A percentile compares a stretch with the other conserved stretches of the same genome.
Conservation (phyloP, 129 eudicot genomes). For the Tagetes patula region DNA sequence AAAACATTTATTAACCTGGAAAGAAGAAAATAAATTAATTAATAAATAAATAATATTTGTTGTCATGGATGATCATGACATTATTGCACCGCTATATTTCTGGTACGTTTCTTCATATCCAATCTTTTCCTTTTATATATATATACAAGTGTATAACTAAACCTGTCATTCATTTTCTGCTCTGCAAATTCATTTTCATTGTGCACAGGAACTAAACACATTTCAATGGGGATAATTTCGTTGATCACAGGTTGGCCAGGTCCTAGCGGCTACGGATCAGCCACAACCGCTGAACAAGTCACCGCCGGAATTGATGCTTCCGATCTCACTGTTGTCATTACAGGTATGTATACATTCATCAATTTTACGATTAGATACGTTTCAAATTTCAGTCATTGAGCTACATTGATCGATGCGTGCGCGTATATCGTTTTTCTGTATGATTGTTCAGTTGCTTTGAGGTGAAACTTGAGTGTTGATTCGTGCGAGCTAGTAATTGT, state of each 20-base stretch:
- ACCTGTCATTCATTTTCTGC: not conserved
- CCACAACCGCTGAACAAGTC: constrained; percentile 86
- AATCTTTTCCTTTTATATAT: too few relatives aligned
- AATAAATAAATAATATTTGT: too few relatives aligned
- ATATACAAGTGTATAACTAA: not conserved
- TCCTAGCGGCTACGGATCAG: constrained; percentile 81
- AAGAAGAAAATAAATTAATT: too few relatives aligned
- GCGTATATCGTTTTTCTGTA: not conserved
- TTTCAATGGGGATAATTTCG: constrained; percentile 43
- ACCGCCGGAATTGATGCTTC: constrained; percentile 62
- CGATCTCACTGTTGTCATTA: constrained; percentile 60
- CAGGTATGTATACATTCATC: constrained; percentile 42
- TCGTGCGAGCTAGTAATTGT: too few relatives aligned
- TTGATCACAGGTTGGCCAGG: constrained; percentile 83
- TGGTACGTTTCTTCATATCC: too few relatives aligned
- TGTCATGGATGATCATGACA: too few relatives aligned
- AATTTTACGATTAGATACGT: not conserved
- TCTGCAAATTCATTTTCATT: not conserved
- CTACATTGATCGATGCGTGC: not conserved
- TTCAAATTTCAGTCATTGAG: not conserved
- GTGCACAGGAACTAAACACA: not conserved
- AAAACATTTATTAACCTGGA: too few relatives aligned
- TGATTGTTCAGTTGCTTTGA: not conserved
- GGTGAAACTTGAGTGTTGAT: too few relatives aligned
- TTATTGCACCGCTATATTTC: too few relatives aligned